Base-by-base conservation (phyloP, 306 rosid genomes). In the Luffa aegyptiaca region DNA sequence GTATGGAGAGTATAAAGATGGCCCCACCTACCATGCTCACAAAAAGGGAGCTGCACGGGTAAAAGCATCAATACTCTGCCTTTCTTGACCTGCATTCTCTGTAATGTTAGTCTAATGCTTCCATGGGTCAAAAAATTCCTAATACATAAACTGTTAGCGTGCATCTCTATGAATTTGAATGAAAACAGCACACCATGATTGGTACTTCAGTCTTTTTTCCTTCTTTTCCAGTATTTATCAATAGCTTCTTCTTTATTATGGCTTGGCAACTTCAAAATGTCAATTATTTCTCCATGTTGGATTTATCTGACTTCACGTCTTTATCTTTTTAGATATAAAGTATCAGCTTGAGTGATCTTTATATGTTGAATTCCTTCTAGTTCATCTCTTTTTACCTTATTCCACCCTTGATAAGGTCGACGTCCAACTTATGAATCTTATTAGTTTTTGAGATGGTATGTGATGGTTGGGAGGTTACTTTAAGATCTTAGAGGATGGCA, bases 1-100 rank as follows among this genome's bases (percentile, higher is more conserved):
- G 99, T 96, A 96, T 63, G 99, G 99, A 71, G 99, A 96, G 86
- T 96, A 89, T 77, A 96, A 96, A 89, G 98, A 91, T 53, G 99
- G 99, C 17, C 91, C 93, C 31, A 93, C 99, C 69, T 96, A 91
- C 84, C 97, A 80, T 83, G 90, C 92, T 84, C 97, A 92, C 88
- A 87, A 88, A 86, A 88, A 88, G 88, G 98, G 91, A 84, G 85
- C 92, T 39, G 95, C 99, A 21, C 92, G 99, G 96, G 99, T 96
- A 91, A 87, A 83, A 86, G 39, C 71, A 42, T 35, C 46, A 48
- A 77, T 77, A 73, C 36, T 79, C 82, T 76, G 18, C 13, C 62
- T 76, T 39, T 55, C 68, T 76, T 36, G 20, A 26, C 55, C 70
- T 59, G 14, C 18, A 76, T 55, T 56, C 57, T 76, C 21, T 37